These are phyloP conservation scores for Phytophthora europaea DNA, from an alignment of 352 stramenopile genomes.

Conservation along the genomic window DNA sequence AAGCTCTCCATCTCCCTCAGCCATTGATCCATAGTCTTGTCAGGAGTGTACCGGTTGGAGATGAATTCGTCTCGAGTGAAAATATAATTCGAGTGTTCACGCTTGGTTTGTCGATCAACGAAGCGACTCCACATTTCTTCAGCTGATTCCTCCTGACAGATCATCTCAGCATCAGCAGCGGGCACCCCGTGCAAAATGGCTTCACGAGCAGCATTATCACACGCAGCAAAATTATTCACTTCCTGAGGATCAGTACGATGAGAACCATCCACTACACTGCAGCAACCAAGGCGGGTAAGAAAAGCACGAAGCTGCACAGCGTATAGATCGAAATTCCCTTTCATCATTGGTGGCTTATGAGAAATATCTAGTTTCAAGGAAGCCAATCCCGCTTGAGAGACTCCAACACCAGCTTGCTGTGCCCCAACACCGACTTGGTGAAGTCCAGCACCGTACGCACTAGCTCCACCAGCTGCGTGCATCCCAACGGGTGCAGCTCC, in stretches of 20 bases:
- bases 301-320: constrained; percentile 3
- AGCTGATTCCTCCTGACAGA: constrained; percentile 16
- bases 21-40: constrained; percentile 20
- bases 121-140: constrained; percentile 14
- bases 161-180: constrained; percentile 11
- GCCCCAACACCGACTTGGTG: background rate
- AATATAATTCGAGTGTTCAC: constrained; percentile 25
- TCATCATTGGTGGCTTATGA: background rate
- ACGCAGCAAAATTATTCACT: background rate
- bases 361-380: constrained; percentile 1
- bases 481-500: background rate
- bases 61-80: constrained; percentile 14
- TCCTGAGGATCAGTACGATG: background rate
- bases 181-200: constrained; percentile 8
- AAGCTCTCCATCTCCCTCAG: constrained; percentile 17
- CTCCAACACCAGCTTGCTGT: background rate
- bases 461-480: background rate
- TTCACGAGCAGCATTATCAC: constrained; percentile 10
- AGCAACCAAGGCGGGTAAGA: constrained; percentile 11
- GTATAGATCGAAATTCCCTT: background rate
- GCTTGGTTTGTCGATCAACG: constrained; percentile 19
- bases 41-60: constrained; percentile 6
- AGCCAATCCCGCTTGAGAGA: background rate
- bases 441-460: background rate
- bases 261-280: constrained; percentile 18